Base-by-base conservation (phyloP, 2,329 filamentous ascomycete genomes). In the Drechmeria coniospora region DNA sequence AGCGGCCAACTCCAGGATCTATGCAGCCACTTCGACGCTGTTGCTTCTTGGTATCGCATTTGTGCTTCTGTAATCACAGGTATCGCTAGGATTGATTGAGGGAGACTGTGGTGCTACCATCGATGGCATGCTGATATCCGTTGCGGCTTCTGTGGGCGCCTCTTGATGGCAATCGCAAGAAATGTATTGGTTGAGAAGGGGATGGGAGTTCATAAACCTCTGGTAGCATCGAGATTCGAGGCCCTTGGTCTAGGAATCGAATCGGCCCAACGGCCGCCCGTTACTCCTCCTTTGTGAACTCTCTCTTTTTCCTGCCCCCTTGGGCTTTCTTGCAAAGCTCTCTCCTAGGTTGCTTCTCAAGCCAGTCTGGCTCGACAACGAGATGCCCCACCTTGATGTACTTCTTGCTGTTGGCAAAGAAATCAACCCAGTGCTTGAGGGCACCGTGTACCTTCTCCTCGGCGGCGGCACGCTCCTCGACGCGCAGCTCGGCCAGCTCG, bases 311-410 rank as follows among this genome's bases (percentile, higher is more conserved):
- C 37, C 71, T 51, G 2, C 54, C 52, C 39, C 77, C 71, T 46
- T 70, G 61, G 23, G 83, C 86, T 39, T 60, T 53, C 42, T 71
- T 68, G 55, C 86, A 94, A 40, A 93, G 56, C 49, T 64, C 56
- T 46, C 67, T 67, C 44, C 59, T 59, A 5, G 70, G 69, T 54
- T 63, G 57, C 41, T 68, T 70, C 44, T 77, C 64, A 46, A 75
- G 61, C 59, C 74, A 77, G 14, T 53, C 61, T 15, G 57, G 60
- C 32, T 69, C 64, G 34, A 71, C 62, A 49, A 71, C 64, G 10
- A 95, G 69, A 47, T 65, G 69, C 4, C 90, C 90, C 4, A 92
- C 79, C 53, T 71, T 69, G 36, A 71, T 69, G 55, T 95, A 95
- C 57, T 82, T 83, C 45, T 76, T 68, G 47, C 73, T 80, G 31